Conservation (phyloP, 495 filamentous ascomycete genomes). For the Podospora anserina region DNA sequence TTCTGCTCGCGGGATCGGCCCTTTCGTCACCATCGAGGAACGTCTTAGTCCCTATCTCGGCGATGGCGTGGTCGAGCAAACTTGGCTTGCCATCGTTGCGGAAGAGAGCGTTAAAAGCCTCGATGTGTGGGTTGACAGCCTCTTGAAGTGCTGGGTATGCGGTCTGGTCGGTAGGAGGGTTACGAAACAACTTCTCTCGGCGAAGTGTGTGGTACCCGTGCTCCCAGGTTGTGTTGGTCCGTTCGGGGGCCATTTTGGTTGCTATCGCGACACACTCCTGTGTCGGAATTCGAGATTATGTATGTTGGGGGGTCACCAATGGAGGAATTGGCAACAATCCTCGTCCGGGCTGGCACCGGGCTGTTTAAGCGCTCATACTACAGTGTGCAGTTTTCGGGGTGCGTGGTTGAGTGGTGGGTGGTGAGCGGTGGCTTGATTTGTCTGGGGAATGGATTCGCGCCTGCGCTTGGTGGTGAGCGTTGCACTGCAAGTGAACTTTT, state of each 20-base stretch:
- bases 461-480: slow-evolving; percentile 8
- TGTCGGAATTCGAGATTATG: neutral
- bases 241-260: slow-evolving; percentile 54
- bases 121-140: slow-evolving; percentile 82
- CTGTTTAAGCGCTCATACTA: slow-evolving; percentile 12
- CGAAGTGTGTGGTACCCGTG: slow-evolving; percentile 76
- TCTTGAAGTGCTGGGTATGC: slow-evolving; percentile 83
- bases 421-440: slow-evolving; percentile 4
- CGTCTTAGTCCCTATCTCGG: slow-evolving; percentile 85
- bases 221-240: slow-evolving; percentile 66
- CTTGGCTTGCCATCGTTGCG: slow-evolving; percentile 56
- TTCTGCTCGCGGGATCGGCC: slow-evolving; percentile 54
- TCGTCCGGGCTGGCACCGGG: neutral
- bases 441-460: slow-evolving; percentile 3
- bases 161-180: slow-evolving; percentile 80
- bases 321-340: slow-evolving; percentile 2
- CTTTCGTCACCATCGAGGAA: slow-evolving; percentile 75
- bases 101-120: slow-evolving; percentile 95
- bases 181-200: slow-evolving; percentile 80
- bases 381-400: neutral
- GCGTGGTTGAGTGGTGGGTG: neutral
- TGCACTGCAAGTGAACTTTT: slow-evolving; percentile 17
- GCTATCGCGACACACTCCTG: slow-evolving; percentile 6
- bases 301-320: neutral
- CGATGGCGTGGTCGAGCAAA: slow-evolving; percentile 70